Evolutionary conservation across 345 rosid genomes (phyloP).

Genomic region (Eucalyptus marginata): DNA sequence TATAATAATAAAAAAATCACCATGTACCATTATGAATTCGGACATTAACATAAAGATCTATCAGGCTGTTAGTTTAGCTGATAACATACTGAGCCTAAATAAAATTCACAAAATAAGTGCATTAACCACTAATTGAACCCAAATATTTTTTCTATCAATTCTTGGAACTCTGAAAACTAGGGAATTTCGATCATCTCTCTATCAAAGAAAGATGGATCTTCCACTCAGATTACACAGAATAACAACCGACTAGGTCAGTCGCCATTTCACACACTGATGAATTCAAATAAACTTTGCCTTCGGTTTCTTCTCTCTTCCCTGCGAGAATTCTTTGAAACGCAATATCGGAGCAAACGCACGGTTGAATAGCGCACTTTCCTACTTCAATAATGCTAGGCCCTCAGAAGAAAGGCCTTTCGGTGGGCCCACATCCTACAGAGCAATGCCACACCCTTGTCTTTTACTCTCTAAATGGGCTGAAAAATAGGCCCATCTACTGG

Average conservation of each 20-base stretch:
- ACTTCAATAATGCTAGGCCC: not conserved
- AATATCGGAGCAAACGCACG: no score
- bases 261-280: not conserved
- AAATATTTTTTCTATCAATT: no score
- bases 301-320: not conserved
- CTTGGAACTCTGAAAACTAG: no score
- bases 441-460: no score
- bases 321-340: not conserved
- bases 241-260: not conserved
- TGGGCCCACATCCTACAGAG: not conserved
- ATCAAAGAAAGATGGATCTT: not conserved
- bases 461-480: no score
- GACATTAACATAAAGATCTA: not conserved
- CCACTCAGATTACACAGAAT: not conserved
- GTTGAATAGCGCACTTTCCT: not conserved
- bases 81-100: not conserved
- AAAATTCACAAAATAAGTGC: no score
- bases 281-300: not conserved
- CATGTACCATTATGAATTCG: not conserved
- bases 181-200: not conserved
- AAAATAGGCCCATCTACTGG: not conserved
- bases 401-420: not conserved
- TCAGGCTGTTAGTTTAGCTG: not conserved
- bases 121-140: no score
- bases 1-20: not conserved